Evolutionary conservation across 169 alveolate species (phyloP).

Genomic region (Plasmodium berghei): DNA sequence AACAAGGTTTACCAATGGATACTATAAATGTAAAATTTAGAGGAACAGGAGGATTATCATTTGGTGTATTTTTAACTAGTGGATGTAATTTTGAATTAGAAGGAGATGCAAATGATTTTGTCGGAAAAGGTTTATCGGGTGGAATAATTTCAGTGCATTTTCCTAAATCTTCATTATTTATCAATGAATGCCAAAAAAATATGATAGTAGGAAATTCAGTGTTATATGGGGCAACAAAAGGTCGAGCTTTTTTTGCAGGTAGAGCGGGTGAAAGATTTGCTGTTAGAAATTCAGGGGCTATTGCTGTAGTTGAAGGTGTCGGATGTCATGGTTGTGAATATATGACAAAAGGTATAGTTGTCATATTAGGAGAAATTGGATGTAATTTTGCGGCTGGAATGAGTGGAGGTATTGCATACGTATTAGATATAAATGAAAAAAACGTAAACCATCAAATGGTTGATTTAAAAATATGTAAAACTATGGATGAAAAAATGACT

Average conservation of each 20-base stretch:
- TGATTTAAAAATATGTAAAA: conserved; percentile 77
- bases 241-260: conserved; percentile 88
- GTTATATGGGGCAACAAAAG: conserved; percentile 87
- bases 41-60: conserved; percentile 84
- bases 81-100: conserved; percentile 84
- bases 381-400: conserved; percentile 90
- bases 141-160: conserved; percentile 83
- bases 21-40: conserved; percentile 77
- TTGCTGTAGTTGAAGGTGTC: conserved; percentile 89
- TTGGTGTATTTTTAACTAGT: conserved; percentile 82
- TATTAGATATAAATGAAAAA: conserved; percentile 76
- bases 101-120: conserved; percentile 88
- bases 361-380: conserved; percentile 85
- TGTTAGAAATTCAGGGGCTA: conserved; percentile 87
- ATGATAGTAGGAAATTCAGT: conserved; percentile 87
- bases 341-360: conserved; percentile 89
- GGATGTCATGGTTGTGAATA: conserved; percentile 90
- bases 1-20: conserved; percentile 73
- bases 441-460: conserved; percentile 79
- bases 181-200: conserved; percentile 77
- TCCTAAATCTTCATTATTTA: conserved; percentile 72
- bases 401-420: conserved; percentile 89
- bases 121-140: conserved; percentile 87
- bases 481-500: conserved; percentile 78
- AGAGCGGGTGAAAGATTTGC: conserved; percentile 88